A percentile compares a stretch with the other conserved stretches of the same genome.
Conservation (phyloP, 805 yeast genomes). For the Kodamaea sagamina region DNA sequence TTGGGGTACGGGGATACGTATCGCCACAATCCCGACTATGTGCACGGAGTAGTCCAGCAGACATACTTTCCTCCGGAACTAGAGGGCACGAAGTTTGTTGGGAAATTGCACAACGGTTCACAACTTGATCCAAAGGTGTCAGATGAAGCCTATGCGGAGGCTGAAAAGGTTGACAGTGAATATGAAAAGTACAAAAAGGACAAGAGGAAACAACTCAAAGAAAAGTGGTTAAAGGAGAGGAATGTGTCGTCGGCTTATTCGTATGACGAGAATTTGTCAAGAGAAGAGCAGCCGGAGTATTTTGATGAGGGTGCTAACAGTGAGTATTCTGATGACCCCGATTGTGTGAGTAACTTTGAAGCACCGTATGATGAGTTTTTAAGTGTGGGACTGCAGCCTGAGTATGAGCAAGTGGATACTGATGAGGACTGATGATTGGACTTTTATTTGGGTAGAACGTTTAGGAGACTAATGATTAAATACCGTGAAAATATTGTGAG, state of each 20-base stretch:
- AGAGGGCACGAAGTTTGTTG: constrained; percentile 47
- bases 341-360: constrained; percentile 34
- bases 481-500: no score
- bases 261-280: constrained; percentile 4
- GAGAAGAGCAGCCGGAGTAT: constrained; percentile 41
- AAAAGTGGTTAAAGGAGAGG: constrained; percentile 24
- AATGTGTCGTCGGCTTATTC: constrained; percentile 21
- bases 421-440: constrained; percentile 7
- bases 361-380: constrained; percentile 38
- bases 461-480: no score
- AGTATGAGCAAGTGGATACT: constrained; percentile 17
- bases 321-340: constrained; percentile 36
- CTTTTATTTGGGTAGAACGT: no score
- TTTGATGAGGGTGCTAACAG: constrained; percentile 28
- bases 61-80: constrained; percentile 71
- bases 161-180: constrained; percentile 13
- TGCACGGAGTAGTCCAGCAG: constrained; percentile 73
- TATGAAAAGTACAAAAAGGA: constrained; percentile 21
- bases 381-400: constrained; percentile 25
- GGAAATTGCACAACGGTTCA: constrained; percentile 57
- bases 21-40: constrained; percentile 83
- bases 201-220: constrained; percentile 14
- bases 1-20: constrained; percentile 83
- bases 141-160: constrained; percentile 15
- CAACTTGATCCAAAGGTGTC: constrained; percentile 21